Base-by-base conservation (phyloP, 768 basidiomycete species). In the Naematelia encephala region DNA sequence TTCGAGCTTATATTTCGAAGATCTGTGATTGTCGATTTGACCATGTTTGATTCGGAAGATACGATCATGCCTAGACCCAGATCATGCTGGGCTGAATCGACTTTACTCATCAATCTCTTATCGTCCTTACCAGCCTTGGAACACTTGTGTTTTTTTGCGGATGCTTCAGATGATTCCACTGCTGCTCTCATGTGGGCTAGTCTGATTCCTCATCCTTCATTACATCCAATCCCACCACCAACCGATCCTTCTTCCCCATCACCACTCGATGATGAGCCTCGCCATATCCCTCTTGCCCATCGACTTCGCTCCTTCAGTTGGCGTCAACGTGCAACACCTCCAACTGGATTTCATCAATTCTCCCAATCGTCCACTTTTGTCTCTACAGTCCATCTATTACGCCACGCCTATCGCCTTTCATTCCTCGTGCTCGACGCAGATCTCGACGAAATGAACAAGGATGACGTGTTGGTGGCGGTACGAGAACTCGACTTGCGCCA, bases 131-230 rank as follows among this genome's bases (percentile, higher is more conserved):
- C 74, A 3, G 60, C 60, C 3, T 56, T 75, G 12, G 56, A 73
- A 21, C 74, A 75, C 52, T n/a, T 73, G n/a, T 71, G 64, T 1
- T 68, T 75, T 60, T 75, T 75, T 54, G 74, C 74, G 3, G 74
- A 75, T 56, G 66, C 72, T 11, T 72, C 69, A 11, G 74, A 75
- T 56, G 74, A 75, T 47, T 62, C 69, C 4, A 73, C 74, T 22
- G 60, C 73, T 4, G 66, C 66, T 5, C 54, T 75, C 8, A 51
- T 70, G 34, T 72, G 73, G 34, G 61, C 69, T 1, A 49, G 62
- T 0, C 51, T 72, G 12, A 68, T 73, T 30, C 53, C 66, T n/a
- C 69, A 73, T 62, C 68, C 67, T 22, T 64, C 66, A 2, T 28
- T 57, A 29, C 60, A 66, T 50, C 19, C 62, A 25, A 59, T 66